Base-by-base conservation (phyloP, 192 early-diverging fungal species). In the Podila clonocystis region DNA sequence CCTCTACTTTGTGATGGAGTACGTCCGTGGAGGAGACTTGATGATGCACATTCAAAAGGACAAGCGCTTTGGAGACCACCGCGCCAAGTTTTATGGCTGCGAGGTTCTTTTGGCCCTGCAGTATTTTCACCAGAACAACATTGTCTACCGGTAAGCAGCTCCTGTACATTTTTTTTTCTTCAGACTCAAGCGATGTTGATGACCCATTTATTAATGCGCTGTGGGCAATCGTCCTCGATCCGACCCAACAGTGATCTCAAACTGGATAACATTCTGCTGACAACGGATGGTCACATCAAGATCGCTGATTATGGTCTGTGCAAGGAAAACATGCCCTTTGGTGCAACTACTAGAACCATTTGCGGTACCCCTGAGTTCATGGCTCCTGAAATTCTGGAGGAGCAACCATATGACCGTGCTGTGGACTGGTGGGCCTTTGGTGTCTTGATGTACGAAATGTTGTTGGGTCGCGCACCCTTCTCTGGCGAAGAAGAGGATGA, bases 281-380 rank as follows among this genome's bases (percentile, higher is more conserved):
- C 95, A n/a, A 75, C 89, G 60, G 92, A 98, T 61, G 98, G 98
- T 3, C 97, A 99, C 65, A 93, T 99, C 86, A 99, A 99, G 85
- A 93, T 99, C 58, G 96, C 96, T 34, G 98, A 99, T 83, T 99
- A 97, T 85, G 98, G 98, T 41, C 86, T 99, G 63, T 99, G 98
- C 85, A 99, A 99, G 86, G 97, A 92, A 70, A 93, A 95, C 74
- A 98, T 98, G 95, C 85, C 88, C 7, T 92, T 89, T 74, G 96
- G 96, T 3, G 82, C 85, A 4, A 95, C 92, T 0, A 98, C 98
- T 0, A 93, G 91, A 26, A 99, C 97, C 9, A 98, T 98, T 82
- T 98, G 97, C 76, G 98, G 98, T 26, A 99, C 98, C n/a, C 97
- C 97, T n/a, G 98, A 99, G 82, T 99, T 98, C 68, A 99, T 99